These are phyloP conservation scores for Austroboletus eburneus DNA, from an alignment of 768 basidiomycete genomes.

Conservation along the genomic window DNA sequence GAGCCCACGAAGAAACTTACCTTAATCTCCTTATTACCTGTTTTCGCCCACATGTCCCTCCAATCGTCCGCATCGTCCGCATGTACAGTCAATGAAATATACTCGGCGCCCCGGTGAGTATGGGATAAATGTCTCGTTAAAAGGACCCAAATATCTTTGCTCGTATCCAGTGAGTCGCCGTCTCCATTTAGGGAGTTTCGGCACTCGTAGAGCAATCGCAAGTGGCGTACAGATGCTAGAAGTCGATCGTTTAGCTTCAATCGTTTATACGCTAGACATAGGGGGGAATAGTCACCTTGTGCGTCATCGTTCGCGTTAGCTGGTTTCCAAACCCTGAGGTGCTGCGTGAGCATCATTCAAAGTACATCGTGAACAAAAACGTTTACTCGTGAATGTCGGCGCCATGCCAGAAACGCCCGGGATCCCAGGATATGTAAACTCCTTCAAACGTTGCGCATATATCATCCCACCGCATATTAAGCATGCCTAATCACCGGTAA, in stretches of 20 bases:
- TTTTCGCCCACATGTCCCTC: constrained; percentile 22
- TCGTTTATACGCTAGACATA: background rate
- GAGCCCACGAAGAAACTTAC: constrained; percentile 21
- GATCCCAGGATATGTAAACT: constrained; percentile 87
- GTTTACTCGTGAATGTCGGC: constrained; percentile 67
- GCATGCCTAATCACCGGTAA: constrained; percentile 33
- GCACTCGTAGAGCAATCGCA: constrained; percentile 38
- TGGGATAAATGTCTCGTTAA: constrained; percentile 71
- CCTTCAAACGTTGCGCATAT: constrained; percentile 72
- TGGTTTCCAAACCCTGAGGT: constrained; percentile 40
- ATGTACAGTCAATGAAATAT: constrained; percentile 51
- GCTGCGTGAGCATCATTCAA: background rate
- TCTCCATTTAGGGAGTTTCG: background rate
- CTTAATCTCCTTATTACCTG: constrained; percentile 34
- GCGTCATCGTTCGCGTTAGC: constrained; percentile 34
- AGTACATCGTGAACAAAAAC: background rate
- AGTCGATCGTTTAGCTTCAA: background rate
- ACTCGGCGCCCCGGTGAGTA: constrained; percentile 59
- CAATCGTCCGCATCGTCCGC: constrained; percentile 42
- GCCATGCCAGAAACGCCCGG: constrained; percentile 46
- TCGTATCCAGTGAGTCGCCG: constrained; percentile 5
- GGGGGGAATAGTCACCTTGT: constrained; percentile 30
- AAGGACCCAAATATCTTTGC: constrained; percentile 70
- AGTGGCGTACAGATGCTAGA: constrained; percentile 37
- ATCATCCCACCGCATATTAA: constrained; percentile 73